Conservation (phyloP, 129 eudicot species). For the Daucus carota region DH1_v3.0 NC_030385.2:43799001-43799500, state of each 20-base stretch:
- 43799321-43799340: conserved; percentile 26
- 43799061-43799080: conserved; percentile 82
- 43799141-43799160: conserved; percentile 49
- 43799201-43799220: conserved; percentile 1
- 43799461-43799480: conserved; percentile 74
- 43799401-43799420: conserved; percentile 47
- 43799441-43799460: conserved; percentile 47
- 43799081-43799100: conserved; percentile 51
- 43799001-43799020: conserved; percentile 63
- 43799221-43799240: conserved; percentile 43
- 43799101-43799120: conserved; percentile 18
- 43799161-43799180: background rate
- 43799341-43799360: conserved; percentile 48
- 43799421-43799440: conserved; percentile 53
- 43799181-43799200: background rate
- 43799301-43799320: conserved; percentile 43
- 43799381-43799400: conserved; percentile 28
- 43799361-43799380: conserved; percentile 45
- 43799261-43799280: conserved; percentile 57
- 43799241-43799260: conserved; percentile 54
- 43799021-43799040: conserved; percentile 64
- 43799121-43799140: conserved; percentile 19
- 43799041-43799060: conserved; percentile 66
- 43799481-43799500: conserved; percentile 51
- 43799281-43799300: conserved; percentile 70